Percentiles rank a stretch among this genome's conserved stretches.
Conservation (phyloP, 164 flowering plant genomes). For the Liquidambar formosana region DNA sequence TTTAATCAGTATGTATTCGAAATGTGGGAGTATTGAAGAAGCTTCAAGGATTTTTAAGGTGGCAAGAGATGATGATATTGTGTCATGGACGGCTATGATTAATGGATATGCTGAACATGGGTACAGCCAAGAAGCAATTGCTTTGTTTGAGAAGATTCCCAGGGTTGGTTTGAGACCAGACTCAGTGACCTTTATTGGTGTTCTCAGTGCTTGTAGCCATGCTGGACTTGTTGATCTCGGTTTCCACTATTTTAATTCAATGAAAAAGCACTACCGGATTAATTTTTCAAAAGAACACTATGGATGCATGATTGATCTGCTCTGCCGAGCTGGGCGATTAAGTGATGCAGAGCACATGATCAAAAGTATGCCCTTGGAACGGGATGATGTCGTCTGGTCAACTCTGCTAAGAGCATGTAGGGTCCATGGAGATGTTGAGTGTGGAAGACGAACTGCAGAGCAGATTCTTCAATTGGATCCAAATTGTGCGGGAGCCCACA, state of each 20-base stretch:
- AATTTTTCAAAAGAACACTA: slow-evolving; percentile 79
- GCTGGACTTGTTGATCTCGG: slow-evolving; percentile 84
- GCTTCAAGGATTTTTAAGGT: slow-evolving; percentile 54
- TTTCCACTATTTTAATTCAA: slow-evolving; percentile 57
- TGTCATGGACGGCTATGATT: slow-evolving; percentile 94
- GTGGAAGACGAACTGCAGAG: slow-evolving; percentile 64
- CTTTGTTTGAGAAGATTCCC: slow-evolving; percentile 61
- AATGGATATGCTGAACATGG: slow-evolving; percentile 96
- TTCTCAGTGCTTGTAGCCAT: slow-evolving; percentile 84
- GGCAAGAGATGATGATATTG: slow-evolving; percentile 41
- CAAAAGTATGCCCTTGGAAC: slow-evolving; percentile 62
- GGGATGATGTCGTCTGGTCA: slow-evolving; percentile 91
- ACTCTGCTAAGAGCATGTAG: slow-evolving; percentile 73
- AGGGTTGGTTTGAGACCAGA: slow-evolving; percentile 64
- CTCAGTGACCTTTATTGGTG: slow-evolving; percentile 76
- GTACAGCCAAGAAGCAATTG: slow-evolving; percentile 63
- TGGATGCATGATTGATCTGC: slow-evolving; percentile 91
- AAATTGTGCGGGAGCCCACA: slow-evolving; percentile 72
- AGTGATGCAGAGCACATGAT: slow-evolving; percentile 78
- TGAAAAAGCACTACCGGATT: slow-evolving; percentile 49
- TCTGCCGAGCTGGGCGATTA: slow-evolving; percentile 74
- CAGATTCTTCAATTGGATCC: slow-evolving; percentile 59
- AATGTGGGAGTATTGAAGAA: slow-evolving; percentile 76
- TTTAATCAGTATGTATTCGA: slow-evolving; percentile 80
- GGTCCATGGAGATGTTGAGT: slow-evolving; percentile 64